Base-by-base conservation (phyloP, 139 green algal species). In the Chlamydomonas incerta region DNA sequence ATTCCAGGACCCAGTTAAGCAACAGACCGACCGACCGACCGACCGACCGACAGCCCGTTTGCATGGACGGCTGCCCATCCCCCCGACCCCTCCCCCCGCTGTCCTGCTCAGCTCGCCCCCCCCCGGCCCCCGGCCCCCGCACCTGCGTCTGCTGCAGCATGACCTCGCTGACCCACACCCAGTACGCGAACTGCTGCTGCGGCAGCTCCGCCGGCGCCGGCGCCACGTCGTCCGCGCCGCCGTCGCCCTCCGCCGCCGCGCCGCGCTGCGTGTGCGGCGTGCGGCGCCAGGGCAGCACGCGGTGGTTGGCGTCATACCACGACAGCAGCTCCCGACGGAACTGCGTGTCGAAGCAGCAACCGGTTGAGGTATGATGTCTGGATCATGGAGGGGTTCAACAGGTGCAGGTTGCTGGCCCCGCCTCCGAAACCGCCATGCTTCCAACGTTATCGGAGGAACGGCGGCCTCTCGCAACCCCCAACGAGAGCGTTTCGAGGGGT, bases 131-230 rank as follows among this genome's bases (percentile, higher is more conserved):
- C 2, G 17, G 31, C 60, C 33, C 28, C 17, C 80, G 3, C 37
- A 90, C 85, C 88, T 97, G 94, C 35, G 97, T 98, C 90, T 99
- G 97, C 90, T 99, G 97, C 41, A 95, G 92, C 97, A 99, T 99
- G n/a, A 99, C 90, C 85, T 99, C 97, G 24, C 85, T 95, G 1
- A 98, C 94, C 94, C 96, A 98, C 14, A 96, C 94, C 67, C 58
- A 86, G 82, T 99, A 99, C 18, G 97, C 96, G 89, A 98, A 97
- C 37, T 95, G 65, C 71, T 97, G 85, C 20, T 86, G 62, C 3
- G 88, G 80, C 60, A 96, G 71, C 18, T 92, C 89, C 14, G 83
- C 46, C 0, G 92, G 87, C 15, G 91, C 94, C 37, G 88, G 70
- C 14, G 6, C 55, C 31, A 72, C 77, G n/a, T 52, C 69, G 23